Evolutionary conservation across 768 basidiomycete species (phyloP).

Genomic region (Auriscalpium vulgare): DNA sequence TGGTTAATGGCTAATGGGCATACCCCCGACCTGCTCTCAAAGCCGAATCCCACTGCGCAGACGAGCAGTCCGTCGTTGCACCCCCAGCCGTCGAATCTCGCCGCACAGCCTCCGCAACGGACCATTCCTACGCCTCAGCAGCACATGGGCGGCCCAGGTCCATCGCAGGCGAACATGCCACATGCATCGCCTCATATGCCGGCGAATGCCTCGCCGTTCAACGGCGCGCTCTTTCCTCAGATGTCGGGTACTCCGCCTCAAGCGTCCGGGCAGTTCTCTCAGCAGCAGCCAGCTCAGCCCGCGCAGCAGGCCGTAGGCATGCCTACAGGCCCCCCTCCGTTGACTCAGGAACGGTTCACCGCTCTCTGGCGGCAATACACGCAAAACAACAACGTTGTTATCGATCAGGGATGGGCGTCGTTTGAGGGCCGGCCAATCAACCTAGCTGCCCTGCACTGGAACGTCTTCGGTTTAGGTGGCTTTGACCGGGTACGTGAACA

Average conservation of each 20-base stretch:
- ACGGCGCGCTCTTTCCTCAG: not conserved
- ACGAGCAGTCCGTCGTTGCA: not conserved
- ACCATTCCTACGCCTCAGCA: not conserved
- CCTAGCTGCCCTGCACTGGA: not conserved
- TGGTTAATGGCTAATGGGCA: not conserved
- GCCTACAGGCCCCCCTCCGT: not conserved
- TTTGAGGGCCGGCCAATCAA: not conserved
- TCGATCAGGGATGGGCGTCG: not conserved
- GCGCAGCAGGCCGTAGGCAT: not conserved
- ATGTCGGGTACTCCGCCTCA: not conserved
- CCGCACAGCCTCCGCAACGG: not conserved
- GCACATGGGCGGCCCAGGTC: not conserved
- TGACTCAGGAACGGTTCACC: not conserved
- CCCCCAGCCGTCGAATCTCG: not conserved
- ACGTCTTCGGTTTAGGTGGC: not conserved
- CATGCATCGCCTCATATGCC: conserved; percentile 1
- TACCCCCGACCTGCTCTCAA: not conserved
- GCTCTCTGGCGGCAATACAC: not conserved
- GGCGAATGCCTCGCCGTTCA: not conserved
- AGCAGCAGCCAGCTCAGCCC: not conserved
- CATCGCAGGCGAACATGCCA: not conserved
- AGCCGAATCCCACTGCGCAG: too few species aligned
- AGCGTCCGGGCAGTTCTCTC: not conserved
- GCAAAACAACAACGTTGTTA: not conserved
- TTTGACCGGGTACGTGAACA: not conserved